These are phyloP conservation scores for Stereocaulon alpinum DNA, from an alignment of 495 filamentous ascomycete species.

Conservation along the genomic window DNA sequence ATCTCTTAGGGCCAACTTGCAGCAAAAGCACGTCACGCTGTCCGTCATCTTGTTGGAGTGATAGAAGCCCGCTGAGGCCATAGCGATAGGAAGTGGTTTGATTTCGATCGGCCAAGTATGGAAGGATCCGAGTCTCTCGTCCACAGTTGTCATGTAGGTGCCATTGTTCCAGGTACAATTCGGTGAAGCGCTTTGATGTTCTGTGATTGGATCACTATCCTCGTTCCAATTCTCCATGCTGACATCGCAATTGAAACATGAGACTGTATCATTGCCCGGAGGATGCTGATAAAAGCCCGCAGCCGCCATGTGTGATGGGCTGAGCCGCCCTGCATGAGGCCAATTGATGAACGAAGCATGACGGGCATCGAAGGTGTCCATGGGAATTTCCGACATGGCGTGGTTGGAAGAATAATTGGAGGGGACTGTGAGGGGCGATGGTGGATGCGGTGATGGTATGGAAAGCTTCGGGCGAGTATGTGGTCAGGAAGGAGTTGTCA, in stretches of 20 bases:
- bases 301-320: slow-evolving; percentile 15
- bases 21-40: slow-evolving; percentile 15
- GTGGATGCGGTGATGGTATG: too few relatives aligned
- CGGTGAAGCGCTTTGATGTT: background rate
- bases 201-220: background rate
- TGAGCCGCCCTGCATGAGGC: slow-evolving; percentile 13
- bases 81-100: slow-evolving; percentile 12
- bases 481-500: too few relatives aligned
- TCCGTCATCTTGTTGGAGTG: slow-evolving; percentile 14
- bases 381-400: too few relatives aligned
- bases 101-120: slow-evolving; percentile 14
- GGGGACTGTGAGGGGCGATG: too few relatives aligned
- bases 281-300: slow-evolving; percentile 13
- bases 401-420: too few relatives aligned
- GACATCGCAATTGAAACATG: slow-evolving; percentile 19
- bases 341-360: slow-evolving; percentile 17
- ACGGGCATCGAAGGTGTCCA: background rate
- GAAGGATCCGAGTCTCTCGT: slow-evolving; percentile 14
- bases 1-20: slow-evolving; percentile 2
- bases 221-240: slow-evolving; percentile 9
- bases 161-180: slow-evolving; percentile 12
- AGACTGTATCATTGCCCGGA: slow-evolving; percentile 10
- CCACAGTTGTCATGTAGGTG: slow-evolving; percentile 11
- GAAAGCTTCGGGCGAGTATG: too few relatives aligned
- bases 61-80: slow-evolving; percentile 18